phyloP scores from a whole-genome alignment of 441 rosid genomes.

The Metrosideros polymorpha region DNA sequence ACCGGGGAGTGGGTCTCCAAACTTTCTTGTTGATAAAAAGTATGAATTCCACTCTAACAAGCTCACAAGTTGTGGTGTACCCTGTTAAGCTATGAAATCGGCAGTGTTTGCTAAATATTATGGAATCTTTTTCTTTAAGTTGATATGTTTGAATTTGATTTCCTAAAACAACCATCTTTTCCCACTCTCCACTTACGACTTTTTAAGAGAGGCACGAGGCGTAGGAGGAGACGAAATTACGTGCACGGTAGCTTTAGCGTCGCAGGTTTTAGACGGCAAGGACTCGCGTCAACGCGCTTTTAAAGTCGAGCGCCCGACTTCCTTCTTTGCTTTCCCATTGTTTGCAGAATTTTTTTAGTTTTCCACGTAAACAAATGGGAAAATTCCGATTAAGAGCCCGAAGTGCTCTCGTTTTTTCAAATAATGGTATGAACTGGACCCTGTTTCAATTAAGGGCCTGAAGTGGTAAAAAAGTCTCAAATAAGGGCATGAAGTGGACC shows the following conservation, averaged over 20 bases:
- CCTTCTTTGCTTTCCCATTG: background rate
- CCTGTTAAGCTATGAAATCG: background rate
- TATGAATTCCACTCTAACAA: no score
- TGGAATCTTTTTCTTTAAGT: rapidly evolving
- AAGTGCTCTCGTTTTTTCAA: no score
- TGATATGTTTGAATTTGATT: no score
- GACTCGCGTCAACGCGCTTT: background rate
- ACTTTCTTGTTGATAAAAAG: no score
- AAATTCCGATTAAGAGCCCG: no score
- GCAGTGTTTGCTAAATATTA: background rate
- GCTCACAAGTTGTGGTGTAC: rapidly evolving
- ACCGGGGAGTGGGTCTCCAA: no score
- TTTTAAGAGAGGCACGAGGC: background rate
- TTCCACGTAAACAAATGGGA: background rate
- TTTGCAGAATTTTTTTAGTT: no score
- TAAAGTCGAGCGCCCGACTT: background rate
- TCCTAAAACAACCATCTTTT: no score
- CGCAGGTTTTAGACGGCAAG: background rate
- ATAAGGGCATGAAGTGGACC: no score
- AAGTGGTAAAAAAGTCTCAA: no score
- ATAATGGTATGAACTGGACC: no score
- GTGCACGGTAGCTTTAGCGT: background rate
- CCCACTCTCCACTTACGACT: background rate
- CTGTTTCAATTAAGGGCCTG: no score
- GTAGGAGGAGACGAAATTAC: background rate